These are phyloP conservation scores for Niebla homalea DNA, from an alignment of 495 filamentous ascomycete species.

Conservation along the genomic window DNA sequence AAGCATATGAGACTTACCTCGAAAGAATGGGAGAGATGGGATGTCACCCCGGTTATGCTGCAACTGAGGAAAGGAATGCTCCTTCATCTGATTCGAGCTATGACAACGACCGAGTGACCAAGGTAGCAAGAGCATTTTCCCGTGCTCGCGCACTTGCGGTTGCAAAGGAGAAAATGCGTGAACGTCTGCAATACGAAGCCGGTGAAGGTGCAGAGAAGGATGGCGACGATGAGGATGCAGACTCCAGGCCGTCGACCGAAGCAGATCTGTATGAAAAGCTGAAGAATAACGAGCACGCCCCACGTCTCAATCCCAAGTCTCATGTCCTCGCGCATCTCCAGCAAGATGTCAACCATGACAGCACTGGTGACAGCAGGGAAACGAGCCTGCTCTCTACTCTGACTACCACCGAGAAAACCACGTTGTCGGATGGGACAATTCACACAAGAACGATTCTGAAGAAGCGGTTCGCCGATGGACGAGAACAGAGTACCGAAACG, in stretches of 20 bases:
- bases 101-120: not conserved
- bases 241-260: conserved; percentile 20
- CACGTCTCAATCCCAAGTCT: not conserved
- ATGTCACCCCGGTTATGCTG: no score
- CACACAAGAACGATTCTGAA: conserved; percentile 46
- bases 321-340: conserved; percentile 2
- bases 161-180: no score
- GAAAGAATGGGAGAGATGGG: not conserved
- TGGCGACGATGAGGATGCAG: conserved; percentile 5
- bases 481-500: conserved; percentile 42
- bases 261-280: conserved; percentile 31
- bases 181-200: not conserved
- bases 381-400: conserved; percentile 41
- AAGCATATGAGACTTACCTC: no score
- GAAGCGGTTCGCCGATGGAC: conserved; percentile 49
- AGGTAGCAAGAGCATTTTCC: no score
- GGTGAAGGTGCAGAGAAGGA: not conserved
- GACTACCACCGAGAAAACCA: conserved; percentile 41
- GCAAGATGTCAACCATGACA: conserved; percentile 12
- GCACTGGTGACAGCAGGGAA: conserved; percentile 1
- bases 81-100: not conserved
- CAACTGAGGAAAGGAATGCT: not conserved
- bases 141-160: no score
- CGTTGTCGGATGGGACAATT: conserved; percentile 45
- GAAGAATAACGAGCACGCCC: not conserved